phyloP scores from a whole-genome alignment of 352 stramenopile species.

The Phytopythium vexans region DNA sequence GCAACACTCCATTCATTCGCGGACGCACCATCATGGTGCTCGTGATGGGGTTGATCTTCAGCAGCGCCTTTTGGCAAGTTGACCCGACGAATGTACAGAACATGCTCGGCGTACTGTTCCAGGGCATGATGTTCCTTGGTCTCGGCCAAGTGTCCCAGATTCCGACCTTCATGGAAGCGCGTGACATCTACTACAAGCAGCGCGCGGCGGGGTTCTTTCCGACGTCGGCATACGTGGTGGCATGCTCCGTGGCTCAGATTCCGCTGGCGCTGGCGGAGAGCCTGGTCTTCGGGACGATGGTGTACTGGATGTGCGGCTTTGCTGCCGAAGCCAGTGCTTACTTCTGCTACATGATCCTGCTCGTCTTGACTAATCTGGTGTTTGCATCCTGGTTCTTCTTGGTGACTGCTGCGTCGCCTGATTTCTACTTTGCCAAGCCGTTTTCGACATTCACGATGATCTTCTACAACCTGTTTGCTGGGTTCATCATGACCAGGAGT shows the following conservation, averaged over 20 bases:
- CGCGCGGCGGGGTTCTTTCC: slow-evolving; percentile 72
- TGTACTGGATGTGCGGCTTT: slow-evolving; percentile 84
- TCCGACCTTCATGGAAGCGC: slow-evolving; percentile 69
- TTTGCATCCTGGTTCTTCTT: slow-evolving; percentile 55
- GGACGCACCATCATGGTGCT: slow-evolving; percentile 37
- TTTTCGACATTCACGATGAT: slow-evolving; percentile 35
- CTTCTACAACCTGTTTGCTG: slow-evolving; percentile 42
- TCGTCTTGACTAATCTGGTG: slow-evolving; percentile 39
- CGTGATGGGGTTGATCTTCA: slow-evolving; percentile 35
- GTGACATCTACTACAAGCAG: slow-evolving; percentile 81
- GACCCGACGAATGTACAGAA: slow-evolving; percentile 31
- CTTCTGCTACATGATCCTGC: slow-evolving; percentile 37
- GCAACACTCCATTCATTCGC: slow-evolving; percentile 44
- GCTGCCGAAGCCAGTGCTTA: slow-evolving; percentile 18
- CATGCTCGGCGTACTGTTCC: slow-evolving; percentile 74
- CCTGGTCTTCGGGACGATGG: slow-evolving; percentile 67
- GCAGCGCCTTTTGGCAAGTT: slow-evolving; percentile 40
- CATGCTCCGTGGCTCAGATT: slow-evolving; percentile 61
- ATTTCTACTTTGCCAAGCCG: slow-evolving; percentile 26
- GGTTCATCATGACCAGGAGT: slow-evolving; percentile 46
- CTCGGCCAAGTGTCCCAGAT: slow-evolving; percentile 74
- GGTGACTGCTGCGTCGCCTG: slow-evolving; percentile 19
- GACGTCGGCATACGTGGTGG: slow-evolving; percentile 50
- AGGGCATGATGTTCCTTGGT: too few relatives aligned
- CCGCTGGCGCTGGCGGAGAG: slow-evolving; percentile 55